Evolutionary conservation across 2,329 filamentous ascomycete species (phyloP).

Genomic region (Monosporascus sp.): DNA sequence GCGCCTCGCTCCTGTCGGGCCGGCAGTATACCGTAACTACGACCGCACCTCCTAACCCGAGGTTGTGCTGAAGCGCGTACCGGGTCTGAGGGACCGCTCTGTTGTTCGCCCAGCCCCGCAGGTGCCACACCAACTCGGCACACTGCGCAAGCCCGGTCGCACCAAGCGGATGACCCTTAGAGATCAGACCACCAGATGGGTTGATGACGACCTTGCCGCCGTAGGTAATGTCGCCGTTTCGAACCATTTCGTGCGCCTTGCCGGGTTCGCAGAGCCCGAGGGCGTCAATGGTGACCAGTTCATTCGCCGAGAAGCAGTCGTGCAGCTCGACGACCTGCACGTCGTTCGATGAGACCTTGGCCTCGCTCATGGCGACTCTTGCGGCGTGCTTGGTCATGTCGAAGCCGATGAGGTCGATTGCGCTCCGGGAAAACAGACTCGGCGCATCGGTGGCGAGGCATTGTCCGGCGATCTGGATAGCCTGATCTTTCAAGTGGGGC

Average conservation of each 20-base stretch:
- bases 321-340: conserved; percentile 87
- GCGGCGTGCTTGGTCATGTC: conserved; percentile 75
- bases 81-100: conserved; percentile 63
- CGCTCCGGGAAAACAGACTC: conserved; percentile 68
- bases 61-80: conserved; percentile 82
- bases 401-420: conserved; percentile 87
- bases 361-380: conserved; percentile 66
- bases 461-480: conserved; percentile 86
- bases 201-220: conserved; percentile 81
- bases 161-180: conserved; percentile 90
- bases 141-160: conserved; percentile 95
- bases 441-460: conserved; percentile 80
- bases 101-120: conserved; percentile 95
- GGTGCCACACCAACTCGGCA: conserved; percentile 90
- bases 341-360: conserved; percentile 61
- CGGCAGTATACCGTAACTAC: conserved; percentile 87
- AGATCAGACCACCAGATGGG: conserved; percentile 89
- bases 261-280: conserved; percentile 73
- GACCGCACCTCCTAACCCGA: conserved; percentile 84
- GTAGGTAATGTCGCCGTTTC: conserved; percentile 85
- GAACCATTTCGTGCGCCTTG: conserved; percentile 88
- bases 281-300: conserved; percentile 86
- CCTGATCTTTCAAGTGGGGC: conserved; percentile 74
- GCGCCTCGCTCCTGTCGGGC: conserved; percentile 66
- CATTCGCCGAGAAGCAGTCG: conserved; percentile 94